Base-by-base conservation (phyloP, 371 early-diverging fungal species). In the Sporodiniella umbellata region DNA sequence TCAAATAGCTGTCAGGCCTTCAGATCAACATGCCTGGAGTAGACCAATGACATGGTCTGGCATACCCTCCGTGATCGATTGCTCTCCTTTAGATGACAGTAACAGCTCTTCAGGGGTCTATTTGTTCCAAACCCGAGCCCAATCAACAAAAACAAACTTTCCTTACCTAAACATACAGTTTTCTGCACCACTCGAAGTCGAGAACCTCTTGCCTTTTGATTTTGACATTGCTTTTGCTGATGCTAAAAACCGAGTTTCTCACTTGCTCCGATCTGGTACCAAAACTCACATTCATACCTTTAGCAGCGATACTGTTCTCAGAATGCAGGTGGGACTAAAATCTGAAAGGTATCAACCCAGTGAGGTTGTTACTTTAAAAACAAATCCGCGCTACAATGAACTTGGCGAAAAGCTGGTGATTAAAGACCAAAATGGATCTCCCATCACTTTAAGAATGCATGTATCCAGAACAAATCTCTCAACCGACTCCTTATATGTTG, bases 191-290 rank as follows among this genome's bases (percentile, higher is more conserved):
- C 62, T 93, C 48, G 81, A 86, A 59, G 65, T 94, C 8, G 92
- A 92, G 61, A 94, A 94, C 55, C 63, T 89, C 15, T 65, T 94
- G 24, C 95, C 95, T 0, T 88, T 80, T 58, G 76, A 83, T 43
- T 63, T 90, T 48, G 70, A 81, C 33, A 75, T 84, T 39, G 64
- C 48, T 3, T 17, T 75, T 23, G 33, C 42, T 19, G 62, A 75
- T 18, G 53, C 68, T 4, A 82, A 80, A 47, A 69, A 79, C 42
- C 62, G 56, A 5, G 38, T 54, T 14, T 44, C 55, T 1, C 62
- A 74, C 5, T 25, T 42, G 24, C 48, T 90, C 28, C 48, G 55
- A 25, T 62, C 68, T 40, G 92, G 92, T 2, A 73, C 58, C 0
- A 56, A 70, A 0, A 75, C 81, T 4, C 72, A 85, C 1, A 49